phyloP scores from a whole-genome alignment of 176 grass and related monocot species.

The Avena sativa region DNA sequence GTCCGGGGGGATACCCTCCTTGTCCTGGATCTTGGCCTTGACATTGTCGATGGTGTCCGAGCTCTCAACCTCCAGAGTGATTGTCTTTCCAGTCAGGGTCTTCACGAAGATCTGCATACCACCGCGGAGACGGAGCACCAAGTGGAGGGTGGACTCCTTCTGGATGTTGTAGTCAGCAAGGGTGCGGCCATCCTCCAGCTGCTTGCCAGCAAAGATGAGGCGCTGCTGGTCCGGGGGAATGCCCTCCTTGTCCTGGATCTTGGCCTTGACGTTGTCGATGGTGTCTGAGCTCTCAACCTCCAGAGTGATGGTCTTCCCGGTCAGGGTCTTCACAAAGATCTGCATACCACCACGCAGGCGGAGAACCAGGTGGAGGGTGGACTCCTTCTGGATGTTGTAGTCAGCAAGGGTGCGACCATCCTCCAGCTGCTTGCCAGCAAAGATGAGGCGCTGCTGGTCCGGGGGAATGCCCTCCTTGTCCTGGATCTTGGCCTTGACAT shows the following conservation, averaged over 20 bases:
- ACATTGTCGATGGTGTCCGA: conserved; percentile 66
- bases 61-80: conserved; percentile 50
- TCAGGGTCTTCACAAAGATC: conserved; percentile 82
- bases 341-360: conserved; percentile 46
- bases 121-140: conserved; percentile 33
- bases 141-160: conserved; percentile 60
- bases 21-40: conserved; percentile 75
- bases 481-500: conserved; percentile 71
- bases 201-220: conserved; percentile 60
- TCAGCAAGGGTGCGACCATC: neutral
- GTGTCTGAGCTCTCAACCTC: conserved; percentile 66
- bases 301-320: conserved; percentile 59
- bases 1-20: conserved; percentile 71
- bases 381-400: conserved; percentile 16
- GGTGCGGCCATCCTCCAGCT: conserved; percentile 60
- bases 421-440: neutral
- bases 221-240: conserved; percentile 66
- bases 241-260: conserved; percentile 82
- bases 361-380: conserved; percentile 9
- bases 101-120: conserved; percentile 72
- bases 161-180: conserved; percentile 66
- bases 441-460: conserved; percentile 51
- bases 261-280: conserved; percentile 63
- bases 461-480: conserved; percentile 70
- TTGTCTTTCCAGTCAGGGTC: conserved; percentile 77